Conservation (phyloP, 78 protist genomes). For the Polysphondylium violaceum region DNA sequence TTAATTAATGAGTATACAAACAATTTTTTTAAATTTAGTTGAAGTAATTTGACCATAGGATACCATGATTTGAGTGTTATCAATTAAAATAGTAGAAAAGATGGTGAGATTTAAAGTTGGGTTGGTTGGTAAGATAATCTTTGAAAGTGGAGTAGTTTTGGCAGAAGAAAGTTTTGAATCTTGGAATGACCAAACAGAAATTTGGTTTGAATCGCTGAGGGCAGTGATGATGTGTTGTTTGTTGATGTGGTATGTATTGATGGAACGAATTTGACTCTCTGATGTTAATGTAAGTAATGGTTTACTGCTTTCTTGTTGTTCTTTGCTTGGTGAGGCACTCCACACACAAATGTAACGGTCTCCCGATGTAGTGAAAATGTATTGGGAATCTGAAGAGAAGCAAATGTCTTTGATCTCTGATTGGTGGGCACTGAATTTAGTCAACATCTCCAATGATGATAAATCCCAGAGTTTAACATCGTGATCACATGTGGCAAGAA, state of each 20-base stretch:
- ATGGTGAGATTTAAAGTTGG: background rate
- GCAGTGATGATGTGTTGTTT: background rate
- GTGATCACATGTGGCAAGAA: background rate
- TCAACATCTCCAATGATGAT: background rate
- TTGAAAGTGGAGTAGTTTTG: no score
- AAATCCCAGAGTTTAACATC: background rate
- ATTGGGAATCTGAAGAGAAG: conserved; percentile 9
- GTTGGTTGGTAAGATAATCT: no score
- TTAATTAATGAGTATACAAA: background rate
- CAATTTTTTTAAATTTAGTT: conserved; percentile 19
- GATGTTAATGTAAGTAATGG: background rate
- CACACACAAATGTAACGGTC: background rate
- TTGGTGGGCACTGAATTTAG: background rate
- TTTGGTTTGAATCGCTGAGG: background rate
- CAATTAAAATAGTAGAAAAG: background rate
- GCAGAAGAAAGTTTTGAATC: no score
- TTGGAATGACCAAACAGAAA: background rate
- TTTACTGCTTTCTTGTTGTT: background rate
- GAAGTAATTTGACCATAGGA: background rate
- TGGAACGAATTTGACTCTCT: background rate
- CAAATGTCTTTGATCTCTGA: background rate
- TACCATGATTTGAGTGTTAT: background rate
- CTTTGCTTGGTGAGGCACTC: background rate
- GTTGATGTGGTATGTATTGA: no score
- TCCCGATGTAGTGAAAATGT: background rate